Conservation (phyloP, 306 rosid genomes). For the Inga laurina region DNA sequence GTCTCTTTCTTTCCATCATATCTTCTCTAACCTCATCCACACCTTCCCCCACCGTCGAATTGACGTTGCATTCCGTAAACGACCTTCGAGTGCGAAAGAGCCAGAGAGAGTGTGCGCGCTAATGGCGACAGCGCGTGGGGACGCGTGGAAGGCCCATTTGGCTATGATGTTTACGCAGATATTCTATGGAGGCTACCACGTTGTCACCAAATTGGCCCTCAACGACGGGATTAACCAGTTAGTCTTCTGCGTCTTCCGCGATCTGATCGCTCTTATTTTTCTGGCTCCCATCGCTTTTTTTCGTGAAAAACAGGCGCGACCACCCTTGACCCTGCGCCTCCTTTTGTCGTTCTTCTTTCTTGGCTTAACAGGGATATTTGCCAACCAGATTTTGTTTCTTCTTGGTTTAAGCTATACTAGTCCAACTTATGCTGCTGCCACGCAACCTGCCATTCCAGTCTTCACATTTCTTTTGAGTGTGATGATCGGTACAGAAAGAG, state of each 20-base stretch:
- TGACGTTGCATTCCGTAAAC: too few species aligned
- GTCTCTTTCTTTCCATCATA: too few species aligned
- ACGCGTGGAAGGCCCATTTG: slow-evolving; percentile 66
- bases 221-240: slow-evolving; percentile 82
- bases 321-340: neutral
- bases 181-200: slow-evolving; percentile 87
- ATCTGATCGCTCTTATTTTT: slow-evolving; percentile 69
- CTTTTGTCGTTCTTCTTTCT: too few species aligned
- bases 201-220: slow-evolving; percentile 89
- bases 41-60: too few species aligned
- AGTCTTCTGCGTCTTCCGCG: slow-evolving; percentile 80
- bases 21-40: too few species aligned
- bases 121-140: slow-evolving; percentile 46
- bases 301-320: slow-evolving; percentile 65
- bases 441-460: slow-evolving; percentile 92
- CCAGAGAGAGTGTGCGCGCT: neutral
- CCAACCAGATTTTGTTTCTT: slow-evolving; percentile 96
- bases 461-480: slow-evolving; percentile 78
- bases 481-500: slow-evolving; percentile 91
- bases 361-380: slow-evolving; percentile 57
- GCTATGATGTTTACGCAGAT: slow-evolving; percentile 80
- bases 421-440: slow-evolving; percentile 96
- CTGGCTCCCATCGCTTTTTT: slow-evolving; percentile 75
- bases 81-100: too few species aligned
- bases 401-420: slow-evolving; percentile 92